These are phyloP conservation scores for Drosera spatulata DNA, from an alignment of 179 eudicot genomes.

Conservation along the genomic window DNA sequence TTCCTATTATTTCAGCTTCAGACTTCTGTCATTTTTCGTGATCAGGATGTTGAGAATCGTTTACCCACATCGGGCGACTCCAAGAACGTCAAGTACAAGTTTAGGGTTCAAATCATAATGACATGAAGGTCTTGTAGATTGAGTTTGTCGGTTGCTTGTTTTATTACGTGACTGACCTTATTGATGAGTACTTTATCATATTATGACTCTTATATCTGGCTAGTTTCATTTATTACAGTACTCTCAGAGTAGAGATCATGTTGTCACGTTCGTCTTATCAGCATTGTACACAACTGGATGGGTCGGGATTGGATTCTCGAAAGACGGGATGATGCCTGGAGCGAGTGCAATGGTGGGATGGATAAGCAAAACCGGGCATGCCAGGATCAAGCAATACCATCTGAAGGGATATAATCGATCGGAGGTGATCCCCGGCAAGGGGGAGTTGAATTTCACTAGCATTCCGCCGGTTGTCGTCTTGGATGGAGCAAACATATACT, in stretches of 20 bases:
- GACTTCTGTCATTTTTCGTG: no score
- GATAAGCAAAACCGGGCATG: slow-evolving; percentile 55
- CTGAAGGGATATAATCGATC: slow-evolving; percentile 41
- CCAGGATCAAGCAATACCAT: slow-evolving; percentile 60
- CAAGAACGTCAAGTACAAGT: no score
- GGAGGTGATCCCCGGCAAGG: slow-evolving; percentile 48
- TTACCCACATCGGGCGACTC: no score
- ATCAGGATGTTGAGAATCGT: no score
- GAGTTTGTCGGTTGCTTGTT: no score
- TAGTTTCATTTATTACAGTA: slow-evolving; percentile 37
- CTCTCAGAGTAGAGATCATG: slow-evolving; percentile 59
- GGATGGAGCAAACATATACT: slow-evolving; percentile 58
- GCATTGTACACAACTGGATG: slow-evolving; percentile 83
- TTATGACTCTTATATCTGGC: no score
- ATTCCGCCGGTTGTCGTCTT: slow-evolving; percentile 63
- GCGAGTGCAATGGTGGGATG: slow-evolving; percentile 95
- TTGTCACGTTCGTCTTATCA: slow-evolving; percentile 62
- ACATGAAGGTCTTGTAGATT: no score
- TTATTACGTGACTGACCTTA: no score
- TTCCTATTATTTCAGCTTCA: not conserved
- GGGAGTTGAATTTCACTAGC: slow-evolving; percentile 55
- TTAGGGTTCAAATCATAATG: no score
- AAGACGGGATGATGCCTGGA: slow-evolving; percentile 77
- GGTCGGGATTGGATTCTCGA: slow-evolving; percentile 92
- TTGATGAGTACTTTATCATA: no score